Conservation (phyloP, 371 early-diverging fungal genomes). For the Smittium culicis region DNA sequence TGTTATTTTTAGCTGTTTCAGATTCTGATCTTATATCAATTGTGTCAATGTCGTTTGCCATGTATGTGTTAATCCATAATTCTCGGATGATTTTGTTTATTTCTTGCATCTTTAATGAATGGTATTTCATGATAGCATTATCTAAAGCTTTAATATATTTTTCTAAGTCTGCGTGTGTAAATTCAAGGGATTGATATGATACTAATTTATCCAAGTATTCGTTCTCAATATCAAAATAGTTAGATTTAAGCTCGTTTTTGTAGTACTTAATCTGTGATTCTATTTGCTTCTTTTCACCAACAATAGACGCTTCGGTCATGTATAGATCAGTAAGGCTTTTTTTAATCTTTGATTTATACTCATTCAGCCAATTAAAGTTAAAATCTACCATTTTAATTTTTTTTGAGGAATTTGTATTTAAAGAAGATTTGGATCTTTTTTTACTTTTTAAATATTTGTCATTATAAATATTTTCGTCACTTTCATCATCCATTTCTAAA, state of each 20-base stretch:
- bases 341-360: neutral
- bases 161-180: slow-evolving; percentile 70
- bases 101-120: slow-evolving; percentile 93
- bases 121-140: slow-evolving; percentile 86
- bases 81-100: slow-evolving; percentile 94
- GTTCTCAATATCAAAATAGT: slow-evolving; percentile 64
- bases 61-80: slow-evolving; percentile 95
- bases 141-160: slow-evolving; percentile 78
- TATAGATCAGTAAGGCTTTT: neutral
- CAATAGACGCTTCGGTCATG: slow-evolving; percentile 36
- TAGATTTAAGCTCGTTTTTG: slow-evolving; percentile 46
- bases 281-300: slow-evolving; percentile 79
- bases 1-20: slow-evolving; percentile 49
- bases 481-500: neutral
- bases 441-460: neutral
- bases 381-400: neutral
- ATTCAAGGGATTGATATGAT: slow-evolving; percentile 56
- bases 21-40: slow-evolving; percentile 87
- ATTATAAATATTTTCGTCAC: neutral
- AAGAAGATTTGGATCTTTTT: neutral
- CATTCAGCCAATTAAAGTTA: neutral
- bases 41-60: slow-evolving; percentile 87
- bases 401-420: neutral
- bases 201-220: slow-evolving; percentile 50
- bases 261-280: slow-evolving; percentile 46